Evolutionary conservation across 495 filamentous ascomycete genomes (phyloP).

Genomic region (Talaromyces liani): DNA sequence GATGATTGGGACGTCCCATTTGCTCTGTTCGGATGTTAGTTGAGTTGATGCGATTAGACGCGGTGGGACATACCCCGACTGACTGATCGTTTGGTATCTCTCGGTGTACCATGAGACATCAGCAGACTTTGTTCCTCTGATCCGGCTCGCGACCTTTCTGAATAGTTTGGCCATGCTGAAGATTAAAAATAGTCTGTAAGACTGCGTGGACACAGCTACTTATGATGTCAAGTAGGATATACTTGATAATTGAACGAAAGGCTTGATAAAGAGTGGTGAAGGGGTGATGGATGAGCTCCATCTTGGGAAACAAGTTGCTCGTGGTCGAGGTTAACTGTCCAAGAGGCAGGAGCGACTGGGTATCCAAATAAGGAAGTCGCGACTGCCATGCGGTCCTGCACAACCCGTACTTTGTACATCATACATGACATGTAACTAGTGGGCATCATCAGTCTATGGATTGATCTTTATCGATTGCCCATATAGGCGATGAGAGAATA

Average conservation of each 20-base stretch:
- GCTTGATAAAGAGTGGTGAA: background rate
- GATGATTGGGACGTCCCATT: background rate
- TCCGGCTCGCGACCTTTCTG: background rate
- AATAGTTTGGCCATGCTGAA: slow-evolving; percentile 1
- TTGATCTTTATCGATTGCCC: too few species aligned
- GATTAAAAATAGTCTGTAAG: background rate
- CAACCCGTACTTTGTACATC: too few species aligned
- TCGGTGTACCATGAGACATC: background rate
- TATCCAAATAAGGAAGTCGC: background rate
- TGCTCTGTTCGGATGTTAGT: background rate
- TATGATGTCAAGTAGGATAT: slow-evolving; percentile 1
- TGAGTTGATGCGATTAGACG: background rate
- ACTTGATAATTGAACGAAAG: background rate
- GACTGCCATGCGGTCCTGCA: background rate
- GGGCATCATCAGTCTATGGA: too few species aligned
- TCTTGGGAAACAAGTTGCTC: background rate
- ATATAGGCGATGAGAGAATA: too few species aligned
- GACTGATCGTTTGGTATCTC: background rate
- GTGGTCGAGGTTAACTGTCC: background rate
- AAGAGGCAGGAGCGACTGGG: background rate
- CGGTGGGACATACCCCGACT: background rate
- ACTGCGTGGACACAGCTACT: background rate
- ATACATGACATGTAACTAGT: too few species aligned
- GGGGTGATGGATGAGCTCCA: background rate
- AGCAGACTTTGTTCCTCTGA: background rate